A percentile compares a stretch with the other conserved stretches of the same genome.
phyloP scores from a whole-genome alignment of 2,329 filamentous ascomycete species.

The Penicillium sp. region DNA sequence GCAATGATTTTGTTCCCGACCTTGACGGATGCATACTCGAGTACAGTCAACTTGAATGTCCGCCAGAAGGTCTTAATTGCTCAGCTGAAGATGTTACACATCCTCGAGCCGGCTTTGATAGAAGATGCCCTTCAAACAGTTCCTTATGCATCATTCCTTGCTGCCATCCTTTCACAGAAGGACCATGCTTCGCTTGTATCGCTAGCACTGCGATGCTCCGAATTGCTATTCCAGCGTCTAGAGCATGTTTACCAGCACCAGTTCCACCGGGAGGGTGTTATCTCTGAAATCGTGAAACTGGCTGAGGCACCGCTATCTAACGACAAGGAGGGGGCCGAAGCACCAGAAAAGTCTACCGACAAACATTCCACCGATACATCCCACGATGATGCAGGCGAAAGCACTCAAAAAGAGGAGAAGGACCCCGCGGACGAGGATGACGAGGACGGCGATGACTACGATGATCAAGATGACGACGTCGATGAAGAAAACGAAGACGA shows the following conservation, averaged over 20 bases:
- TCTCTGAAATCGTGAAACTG: constrained; percentile 82
- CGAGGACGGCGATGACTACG: constrained; percentile 52
- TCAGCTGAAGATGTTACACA: constrained; percentile 97
- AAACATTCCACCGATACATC: constrained; percentile 12
- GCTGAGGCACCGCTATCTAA: constrained; percentile 49
- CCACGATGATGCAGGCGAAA: constrained; percentile 7
- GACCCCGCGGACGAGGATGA: constrained; percentile 49
- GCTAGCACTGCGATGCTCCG: constrained; percentile 82
- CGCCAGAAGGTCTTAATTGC: constrained; percentile 92
- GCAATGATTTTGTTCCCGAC: constrained; percentile 91
- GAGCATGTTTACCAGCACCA: constrained; percentile 91
- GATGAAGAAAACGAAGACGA: constrained; percentile 50
- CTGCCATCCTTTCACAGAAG: constrained; percentile 91
- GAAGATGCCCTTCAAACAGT: constrained; percentile 82
- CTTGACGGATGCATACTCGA: constrained; percentile 93
- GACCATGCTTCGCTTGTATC: constrained; percentile 87
- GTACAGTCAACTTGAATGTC: constrained; percentile 91
- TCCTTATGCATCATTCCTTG: constrained; percentile 92
- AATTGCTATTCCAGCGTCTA: constrained; percentile 79
- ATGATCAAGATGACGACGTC: constrained; percentile 54
- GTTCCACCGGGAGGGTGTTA: constrained; percentile 94
- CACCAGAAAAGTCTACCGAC: not conserved
- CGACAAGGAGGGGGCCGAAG: constrained; percentile 19
- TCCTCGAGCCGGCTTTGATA: constrained; percentile 80
- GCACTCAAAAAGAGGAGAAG: constrained; percentile 29